phyloP scores from a whole-genome alignment of 139 green algal species.

The Tetraselmis striata region DNA sequence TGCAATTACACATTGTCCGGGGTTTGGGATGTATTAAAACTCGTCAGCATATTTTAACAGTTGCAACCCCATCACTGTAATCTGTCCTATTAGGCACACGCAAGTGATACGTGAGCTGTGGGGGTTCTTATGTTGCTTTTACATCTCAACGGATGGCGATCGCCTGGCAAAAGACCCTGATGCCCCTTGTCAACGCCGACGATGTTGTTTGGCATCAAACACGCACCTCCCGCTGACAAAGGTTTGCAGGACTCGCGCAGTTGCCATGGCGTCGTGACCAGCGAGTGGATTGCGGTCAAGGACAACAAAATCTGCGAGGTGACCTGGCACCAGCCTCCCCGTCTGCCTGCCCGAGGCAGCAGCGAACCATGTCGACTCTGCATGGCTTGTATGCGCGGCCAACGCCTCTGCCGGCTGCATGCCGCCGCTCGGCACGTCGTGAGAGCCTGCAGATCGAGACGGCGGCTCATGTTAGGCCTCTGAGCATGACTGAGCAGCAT shows the following conservation, averaged over 20 bases:
- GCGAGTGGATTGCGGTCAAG: neutral
- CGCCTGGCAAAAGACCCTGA: too few relatives aligned
- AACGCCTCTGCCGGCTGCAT: neutral
- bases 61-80: too few relatives aligned
- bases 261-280: neutral
- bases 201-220: too few relatives aligned
- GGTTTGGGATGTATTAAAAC: too few relatives aligned
- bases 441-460: neutral
- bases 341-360: neutral
- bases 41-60: too few relatives aligned
- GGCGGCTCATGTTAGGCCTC: neutral
- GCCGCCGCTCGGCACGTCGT: neutral
- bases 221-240: neutral
- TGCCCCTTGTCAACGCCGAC: too few relatives aligned
- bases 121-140: too few relatives aligned
- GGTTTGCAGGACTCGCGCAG: neutral
- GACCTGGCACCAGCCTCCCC: neutral
- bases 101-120: too few relatives aligned
- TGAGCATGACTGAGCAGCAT: neutral
- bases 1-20: too few relatives aligned
- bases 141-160: too few relatives aligned
- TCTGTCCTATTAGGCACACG: too few relatives aligned
- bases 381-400: neutral
- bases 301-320: neutral
- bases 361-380: neutral